A percentile compares a stretch with the other conserved stretches of the same genome.
Conservation (phyloP, 2,329 filamentous ascomycete genomes). For the Ophiocordyceps sinensis region DNA sequence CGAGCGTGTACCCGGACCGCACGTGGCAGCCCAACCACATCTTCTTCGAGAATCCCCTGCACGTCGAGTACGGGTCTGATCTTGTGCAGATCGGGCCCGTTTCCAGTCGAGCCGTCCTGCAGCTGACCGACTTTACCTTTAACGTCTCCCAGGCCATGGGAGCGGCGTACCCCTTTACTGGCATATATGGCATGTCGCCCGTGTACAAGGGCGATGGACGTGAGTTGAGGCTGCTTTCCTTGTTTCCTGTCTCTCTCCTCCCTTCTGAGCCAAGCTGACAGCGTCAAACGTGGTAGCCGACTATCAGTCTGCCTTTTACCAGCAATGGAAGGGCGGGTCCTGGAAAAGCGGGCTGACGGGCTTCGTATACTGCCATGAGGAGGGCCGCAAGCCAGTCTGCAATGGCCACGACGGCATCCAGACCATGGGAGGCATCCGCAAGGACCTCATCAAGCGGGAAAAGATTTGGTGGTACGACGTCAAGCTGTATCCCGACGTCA, state of each 20-base stretch:
- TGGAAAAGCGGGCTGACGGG: constrained; percentile 4
- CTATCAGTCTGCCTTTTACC: constrained; percentile 7
- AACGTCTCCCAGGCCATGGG: constrained; percentile 1
- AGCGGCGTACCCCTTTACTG: constrained; percentile 4
- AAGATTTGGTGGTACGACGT: constrained; percentile 15
- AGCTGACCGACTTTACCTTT: constrained; percentile 6
- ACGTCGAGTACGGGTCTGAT: constrained; percentile 6
- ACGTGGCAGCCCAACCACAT: constrained; percentile 9
- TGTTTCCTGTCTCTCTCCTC: too few relatives aligned
- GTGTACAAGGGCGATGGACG: constrained; percentile 4
- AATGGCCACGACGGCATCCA: constrained; percentile 7
- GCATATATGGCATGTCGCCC: constrained; percentile 6
- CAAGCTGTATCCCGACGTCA: constrained; percentile 6
- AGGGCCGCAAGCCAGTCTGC: constrained; percentile 4
- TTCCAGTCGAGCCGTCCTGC: constrained; percentile 2
- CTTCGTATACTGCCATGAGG: constrained; percentile 7
- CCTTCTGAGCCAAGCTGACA: too few relatives aligned
- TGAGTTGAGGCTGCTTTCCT: constrained; percentile 1
- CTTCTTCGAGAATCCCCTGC: constrained; percentile 6
- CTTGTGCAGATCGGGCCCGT: constrained; percentile 4
- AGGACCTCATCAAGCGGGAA: constrained; percentile 11
- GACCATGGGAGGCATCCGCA: constrained; percentile 6
- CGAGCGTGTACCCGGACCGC: constrained; percentile 3
- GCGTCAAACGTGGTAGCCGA: not conserved
- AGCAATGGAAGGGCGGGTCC: constrained; percentile 6